Conservation (phyloP, 805 yeast species). For the Maudiozyma bulderi region DNA sequence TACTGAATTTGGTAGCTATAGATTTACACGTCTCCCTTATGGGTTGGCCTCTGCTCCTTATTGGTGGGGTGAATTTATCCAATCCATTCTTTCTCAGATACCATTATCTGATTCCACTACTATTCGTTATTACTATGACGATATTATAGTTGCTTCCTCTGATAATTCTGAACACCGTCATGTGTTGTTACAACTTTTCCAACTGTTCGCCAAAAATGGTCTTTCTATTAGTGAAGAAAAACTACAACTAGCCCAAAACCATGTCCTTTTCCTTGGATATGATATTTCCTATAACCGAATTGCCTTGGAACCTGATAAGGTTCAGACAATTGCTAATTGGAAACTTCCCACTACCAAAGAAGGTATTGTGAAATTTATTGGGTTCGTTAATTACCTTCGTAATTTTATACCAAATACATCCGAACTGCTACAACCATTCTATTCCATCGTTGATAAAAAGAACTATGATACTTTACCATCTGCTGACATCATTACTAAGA, state of each 20-base stretch:
- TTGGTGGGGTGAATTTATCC: constrained; percentile 1
- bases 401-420: constrained; percentile 3
- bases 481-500: not conserved
- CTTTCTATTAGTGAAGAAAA: constrained; percentile 2
- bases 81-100: not conserved
- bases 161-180: not conserved
- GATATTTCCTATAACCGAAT: not conserved
- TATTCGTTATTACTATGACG: not conserved
- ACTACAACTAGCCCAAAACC: not conserved
- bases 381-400: constrained; percentile 4
- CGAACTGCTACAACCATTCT: constrained; percentile 1
- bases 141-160: not conserved
- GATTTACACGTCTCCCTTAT: not conserved
- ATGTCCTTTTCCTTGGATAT: not conserved
- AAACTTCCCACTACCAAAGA: not conserved
- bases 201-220: not conserved
- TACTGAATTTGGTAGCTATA: not conserved
- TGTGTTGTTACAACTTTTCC: not conserved
- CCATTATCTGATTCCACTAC: not conserved
- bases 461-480: not conserved
- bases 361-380: constrained; percentile 3
- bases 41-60: constrained; percentile 2
- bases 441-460: not conserved
- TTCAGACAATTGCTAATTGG: not conserved
- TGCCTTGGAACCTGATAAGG: not conserved